Evolutionary conservation across 495 filamentous ascomycete species (phyloP).

Genomic region (Hypoxylon trugodes): DNA sequence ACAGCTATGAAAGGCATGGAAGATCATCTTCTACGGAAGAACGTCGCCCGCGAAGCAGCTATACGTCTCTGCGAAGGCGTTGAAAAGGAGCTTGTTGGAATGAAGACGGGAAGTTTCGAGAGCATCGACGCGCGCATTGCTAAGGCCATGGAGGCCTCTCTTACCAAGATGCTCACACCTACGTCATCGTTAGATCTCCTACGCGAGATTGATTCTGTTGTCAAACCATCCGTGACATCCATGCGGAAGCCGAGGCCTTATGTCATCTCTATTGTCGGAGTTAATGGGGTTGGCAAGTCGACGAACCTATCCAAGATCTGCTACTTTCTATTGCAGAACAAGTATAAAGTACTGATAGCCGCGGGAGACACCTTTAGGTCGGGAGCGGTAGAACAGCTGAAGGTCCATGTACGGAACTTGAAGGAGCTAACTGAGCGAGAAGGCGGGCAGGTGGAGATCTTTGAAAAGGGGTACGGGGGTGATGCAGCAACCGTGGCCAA

Average conservation of each 20-base stretch:
- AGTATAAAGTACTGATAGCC: constrained; percentile 92
- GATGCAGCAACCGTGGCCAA: constrained; percentile 95
- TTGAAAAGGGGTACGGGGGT: constrained; percentile 97
- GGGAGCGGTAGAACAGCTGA: constrained; percentile 94
- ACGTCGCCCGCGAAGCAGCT: constrained; percentile 94
- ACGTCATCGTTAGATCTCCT: constrained; percentile 94
- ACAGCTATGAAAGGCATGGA: constrained; percentile 96
- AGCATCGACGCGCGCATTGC: constrained; percentile 85
- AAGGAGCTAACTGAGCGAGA: constrained; percentile 84
- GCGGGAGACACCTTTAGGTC: constrained; percentile 98
- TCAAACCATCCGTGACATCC: constrained; percentile 64
- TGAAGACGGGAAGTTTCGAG: constrained; percentile 93
- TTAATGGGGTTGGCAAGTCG: constrained; percentile 97
- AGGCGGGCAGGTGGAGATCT: constrained; percentile 84
- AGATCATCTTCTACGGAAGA: constrained; percentile 93
- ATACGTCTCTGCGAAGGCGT: constrained; percentile 91
- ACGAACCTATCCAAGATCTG: constrained; percentile 97
- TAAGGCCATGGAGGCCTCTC: constrained; percentile 85
- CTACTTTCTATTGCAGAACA: constrained; percentile 96
- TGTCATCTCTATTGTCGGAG: constrained; percentile 96
- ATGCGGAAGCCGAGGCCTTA: constrained; percentile 76
- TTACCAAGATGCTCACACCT: constrained; percentile 93
- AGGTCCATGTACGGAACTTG: constrained; percentile 91
- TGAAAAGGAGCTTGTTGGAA: constrained; percentile 84
- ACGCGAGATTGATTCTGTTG: constrained; percentile 86